A percentile compares a stretch with the other conserved stretches of the same genome.
These are phyloP conservation scores for Paraurostyla sp. DNA, from an alignment of 73 alveolate species.

Conservation along the genomic window DNA sequence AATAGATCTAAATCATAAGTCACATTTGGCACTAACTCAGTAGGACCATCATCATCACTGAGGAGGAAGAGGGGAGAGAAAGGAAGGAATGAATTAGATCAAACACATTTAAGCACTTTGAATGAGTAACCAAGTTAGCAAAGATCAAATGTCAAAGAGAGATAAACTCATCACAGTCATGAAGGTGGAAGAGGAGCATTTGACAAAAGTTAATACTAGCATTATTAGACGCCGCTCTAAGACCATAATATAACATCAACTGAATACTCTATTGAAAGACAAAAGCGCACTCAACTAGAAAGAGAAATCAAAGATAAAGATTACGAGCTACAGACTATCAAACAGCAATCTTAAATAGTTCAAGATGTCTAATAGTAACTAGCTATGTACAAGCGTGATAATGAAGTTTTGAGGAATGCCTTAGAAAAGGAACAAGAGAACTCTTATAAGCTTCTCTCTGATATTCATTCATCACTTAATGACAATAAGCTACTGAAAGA, in stretches of 20 bases:
- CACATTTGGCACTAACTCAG: slow-evolving; percentile 21
- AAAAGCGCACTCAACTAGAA: background rate
- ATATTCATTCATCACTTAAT: background rate
- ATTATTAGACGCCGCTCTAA: background rate
- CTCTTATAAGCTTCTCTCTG: slow-evolving; percentile 13
- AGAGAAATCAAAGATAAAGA: slow-evolving; percentile 37
- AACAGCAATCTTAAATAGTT: background rate
- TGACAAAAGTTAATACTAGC: background rate
- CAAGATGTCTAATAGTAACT: background rate
- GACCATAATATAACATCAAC: background rate
- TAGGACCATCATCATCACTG: background rate
- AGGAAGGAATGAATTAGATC: slow-evolving; percentile 16
- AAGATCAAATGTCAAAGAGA: background rate
- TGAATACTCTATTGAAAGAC: slow-evolving; percentile 4
- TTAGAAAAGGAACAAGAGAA: slow-evolving; percentile 38
- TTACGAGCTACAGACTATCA: background rate
- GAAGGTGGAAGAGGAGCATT: slow-evolving; percentile 1
- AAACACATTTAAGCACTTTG: background rate
- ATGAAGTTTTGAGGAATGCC: slow-evolving; percentile 14
- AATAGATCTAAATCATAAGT: slow-evolving; percentile 21
- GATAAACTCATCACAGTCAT: background rate
- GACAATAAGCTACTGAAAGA: slow-evolving; percentile 16
- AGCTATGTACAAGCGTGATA: background rate
- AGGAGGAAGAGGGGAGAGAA: too few relatives aligned
- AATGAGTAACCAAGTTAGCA: background rate